These are phyloP conservation scores for Apiosordaria backusii DNA, from an alignment of 495 filamentous ascomycete species.

Conservation along the genomic window DNA sequence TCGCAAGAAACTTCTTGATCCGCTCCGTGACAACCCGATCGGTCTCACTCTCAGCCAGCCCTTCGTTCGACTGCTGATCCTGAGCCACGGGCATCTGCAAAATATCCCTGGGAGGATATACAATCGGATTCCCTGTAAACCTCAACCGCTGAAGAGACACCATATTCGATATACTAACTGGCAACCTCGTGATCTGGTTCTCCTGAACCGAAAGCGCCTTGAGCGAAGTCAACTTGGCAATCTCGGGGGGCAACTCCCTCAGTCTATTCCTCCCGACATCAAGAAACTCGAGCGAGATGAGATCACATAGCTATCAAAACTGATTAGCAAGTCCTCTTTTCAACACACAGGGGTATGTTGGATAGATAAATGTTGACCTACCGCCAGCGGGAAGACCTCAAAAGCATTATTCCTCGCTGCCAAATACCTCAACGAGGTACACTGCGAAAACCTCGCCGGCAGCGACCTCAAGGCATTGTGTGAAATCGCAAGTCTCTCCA, in stretches of 20 bases:
- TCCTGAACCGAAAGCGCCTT: slow-evolving; percentile 73
- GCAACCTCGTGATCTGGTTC: slow-evolving; percentile 78
- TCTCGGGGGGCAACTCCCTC: slow-evolving; percentile 66
- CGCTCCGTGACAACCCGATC: slow-evolving; percentile 64
- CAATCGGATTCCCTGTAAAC: slow-evolving; percentile 74
- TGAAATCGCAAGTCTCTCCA: slow-evolving; percentile 75
- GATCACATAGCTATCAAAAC: slow-evolving; percentile 54
- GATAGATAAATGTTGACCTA: slow-evolving; percentile 53
- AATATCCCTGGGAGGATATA: slow-evolving; percentile 61
- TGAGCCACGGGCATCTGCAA: slow-evolving; percentile 39
- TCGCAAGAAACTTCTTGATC: slow-evolving; percentile 69
- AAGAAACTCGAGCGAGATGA: slow-evolving; percentile 83
- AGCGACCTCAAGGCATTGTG: slow-evolving; percentile 71
- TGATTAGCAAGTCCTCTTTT: background rate
- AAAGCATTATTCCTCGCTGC: slow-evolving; percentile 76
- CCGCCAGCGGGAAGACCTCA: slow-evolving; percentile 62
- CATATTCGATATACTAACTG: slow-evolving; percentile 77
- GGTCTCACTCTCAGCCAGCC: slow-evolving; percentile 42
- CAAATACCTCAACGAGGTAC: slow-evolving; percentile 71
- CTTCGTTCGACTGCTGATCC: slow-evolving; percentile 39
- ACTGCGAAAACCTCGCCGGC: slow-evolving; percentile 66
- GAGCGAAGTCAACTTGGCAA: slow-evolving; percentile 65
- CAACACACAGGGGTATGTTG: background rate
- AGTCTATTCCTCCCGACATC: slow-evolving; percentile 84
- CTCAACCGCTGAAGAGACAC: slow-evolving; percentile 77